Base-by-base conservation (phyloP, 164 flowering plant species). In the Aristolochia californica region DNA sequence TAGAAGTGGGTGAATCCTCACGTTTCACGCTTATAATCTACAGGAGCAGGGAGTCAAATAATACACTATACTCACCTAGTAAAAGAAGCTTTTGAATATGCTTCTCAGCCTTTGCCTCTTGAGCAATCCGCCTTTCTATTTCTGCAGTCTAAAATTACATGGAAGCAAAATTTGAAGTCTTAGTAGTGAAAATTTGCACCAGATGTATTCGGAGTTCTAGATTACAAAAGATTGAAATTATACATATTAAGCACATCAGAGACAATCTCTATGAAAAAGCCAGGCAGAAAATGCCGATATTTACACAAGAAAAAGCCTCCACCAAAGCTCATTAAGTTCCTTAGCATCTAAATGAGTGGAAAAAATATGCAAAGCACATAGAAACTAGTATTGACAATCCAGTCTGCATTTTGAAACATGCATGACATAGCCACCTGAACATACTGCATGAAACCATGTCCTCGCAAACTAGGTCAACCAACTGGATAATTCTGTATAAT, bases 81-180 rank as follows among this genome's bases (percentile, higher is more conserved):
- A 93, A 77, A 44, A 93, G 74, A 65, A 93, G 85, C 67, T 88
- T 93, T 67, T 87, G 95, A 38, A 93, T 93, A 67, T 88, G 98
- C 69, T 81, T 85, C 62, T 93, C 98, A 40, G 95, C 95, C 68
- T 85, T 87, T 34, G 97, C 76, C 78, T 88, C 97, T 74, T 77
- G 95, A 70, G 87, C 94, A 66, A 93, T 88, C 58, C 95, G 77
- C 66, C 94, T 82, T 72, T 93, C 98, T 43, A 93, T 93, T 70
- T 93, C 97, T 61, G 79, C 94, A 64, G 97, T 75, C 99, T 93
- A 81, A 44, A 75, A 53, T 59, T 24, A 23, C 56, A 56, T 22
- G 64, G n/a, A 60, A 18, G 20, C 11, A 23, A 30, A 44, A n/a
- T n/a, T n/a, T n/a, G n/a, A n/a, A n/a, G n/a, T n/a, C 24, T 50